Percentiles rank a stretch among this genome's conserved stretches.
phyloP scores from a whole-genome alignment of 768 basidiomycete species.

The Trametes maxima region DNA sequence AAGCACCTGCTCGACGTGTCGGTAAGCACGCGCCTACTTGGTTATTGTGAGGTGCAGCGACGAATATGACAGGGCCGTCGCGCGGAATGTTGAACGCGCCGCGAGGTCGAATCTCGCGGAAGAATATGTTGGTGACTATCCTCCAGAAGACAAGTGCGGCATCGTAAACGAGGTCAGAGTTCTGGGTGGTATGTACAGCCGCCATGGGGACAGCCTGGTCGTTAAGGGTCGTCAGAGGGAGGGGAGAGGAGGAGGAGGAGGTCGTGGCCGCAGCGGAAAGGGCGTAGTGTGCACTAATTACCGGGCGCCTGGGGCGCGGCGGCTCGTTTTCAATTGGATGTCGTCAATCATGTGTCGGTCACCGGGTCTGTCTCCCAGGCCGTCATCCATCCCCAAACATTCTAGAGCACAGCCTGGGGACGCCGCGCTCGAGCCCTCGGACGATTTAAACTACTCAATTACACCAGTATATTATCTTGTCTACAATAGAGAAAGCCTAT shows the following conservation, averaged over 20 bases:
- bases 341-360: constrained; percentile 19
- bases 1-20: constrained; percentile 20
- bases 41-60: constrained; percentile 32
- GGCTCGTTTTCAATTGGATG: not conserved
- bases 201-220: constrained; percentile 5
- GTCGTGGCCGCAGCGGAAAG: constrained; percentile 11
- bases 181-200: constrained; percentile 7
- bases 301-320: not conserved
- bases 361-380: constrained; percentile 4
- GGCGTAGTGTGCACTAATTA: not conserved
- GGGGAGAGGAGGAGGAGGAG: constrained; percentile 2
- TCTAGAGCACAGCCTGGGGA: constrained; percentile 1
- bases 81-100: constrained; percentile 94
- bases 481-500: constrained; percentile 17
- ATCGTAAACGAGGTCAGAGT: constrained; percentile 55
- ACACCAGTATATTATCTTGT: constrained; percentile 21
- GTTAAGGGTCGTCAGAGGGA: not conserved
- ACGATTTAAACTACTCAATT: constrained; percentile 2
- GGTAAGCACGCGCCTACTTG: constrained; percentile 20
- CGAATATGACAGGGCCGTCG: constrained; percentile 78
- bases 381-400: constrained; percentile 2
- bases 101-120: constrained; percentile 91
- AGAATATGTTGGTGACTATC: constrained; percentile 88
- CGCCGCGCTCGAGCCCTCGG: not conserved
- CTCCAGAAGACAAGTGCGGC: constrained; percentile 83